Evolutionary conservation across 768 basidiomycete species (phyloP), one percentile per base, ranked within the genome.

Genomic region (Lactarius tabidus): DNA sequence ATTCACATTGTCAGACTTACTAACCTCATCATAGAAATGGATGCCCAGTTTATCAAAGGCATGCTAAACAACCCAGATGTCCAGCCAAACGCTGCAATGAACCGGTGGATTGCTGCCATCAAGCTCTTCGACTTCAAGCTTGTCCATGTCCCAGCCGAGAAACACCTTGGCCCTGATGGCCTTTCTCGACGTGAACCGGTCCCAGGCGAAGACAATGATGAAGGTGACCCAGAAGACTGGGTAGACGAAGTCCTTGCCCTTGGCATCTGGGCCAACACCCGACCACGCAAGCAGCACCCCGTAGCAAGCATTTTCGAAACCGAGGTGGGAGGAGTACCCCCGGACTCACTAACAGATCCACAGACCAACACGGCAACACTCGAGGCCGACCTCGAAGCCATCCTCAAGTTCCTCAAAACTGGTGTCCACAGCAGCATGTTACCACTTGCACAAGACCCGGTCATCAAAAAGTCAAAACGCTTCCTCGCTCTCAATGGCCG

Each of bases 71-170:
- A 52, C 23, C 51, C 51, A 3, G 51, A 52, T 6, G 76, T 1
- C 10, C 73, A 76, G 5, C 79, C 79, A 0, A 78, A 73, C 33
- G 8, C 33, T 3, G 33, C 33, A 33, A 33, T 33, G 33, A 33
- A 33, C 33, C 33, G 33, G 33, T 33, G 33, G 33, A 33, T 33
- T 6, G 15, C 51, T 12, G 51, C 51, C 23, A 52, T 23, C 1
- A 81, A 81, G 53, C 61, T 78, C 0, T 80, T 78, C 64, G 67
- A 76, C 52, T 78, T 80, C 68, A 69, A 66, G 3, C 66, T 81
- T 0, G 63, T 71, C 0, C 81, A 82, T 57, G 72, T 82, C 8
- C 76, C 77, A 0, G 74, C 65, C 0, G 52, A 66, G 0, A 58
- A 58, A 6, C 65, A 70, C 33, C 58, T 59, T 18, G 71, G 74